These are phyloP conservation scores for Debaryomyces maramus DNA, from an alignment of 805 yeast species.

Conservation along the genomic window DNA sequence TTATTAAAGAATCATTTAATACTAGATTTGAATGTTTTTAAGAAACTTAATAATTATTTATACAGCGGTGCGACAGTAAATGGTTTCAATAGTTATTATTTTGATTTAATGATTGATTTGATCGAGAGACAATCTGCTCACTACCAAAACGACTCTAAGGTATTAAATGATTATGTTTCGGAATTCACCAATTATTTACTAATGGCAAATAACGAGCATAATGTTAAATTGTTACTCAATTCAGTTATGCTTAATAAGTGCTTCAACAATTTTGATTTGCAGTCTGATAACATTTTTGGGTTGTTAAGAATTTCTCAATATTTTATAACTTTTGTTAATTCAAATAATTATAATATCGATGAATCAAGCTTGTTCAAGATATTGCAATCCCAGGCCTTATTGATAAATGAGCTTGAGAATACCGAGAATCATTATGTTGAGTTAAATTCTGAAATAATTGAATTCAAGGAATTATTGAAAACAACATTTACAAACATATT, in stretches of 20 bases:
- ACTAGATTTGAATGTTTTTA: slow-evolving; percentile 27
- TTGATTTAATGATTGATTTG: slow-evolving; percentile 31
- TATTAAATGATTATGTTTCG: slow-evolving; percentile 30
- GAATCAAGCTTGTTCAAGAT: slow-evolving; percentile 17
- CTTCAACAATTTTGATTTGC: slow-evolving; percentile 25
- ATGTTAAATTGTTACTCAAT: slow-evolving; percentile 24
- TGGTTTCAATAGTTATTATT: slow-evolving; percentile 26
- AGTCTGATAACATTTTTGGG: slow-evolving; percentile 34
- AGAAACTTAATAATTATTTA: slow-evolving; percentile 31
- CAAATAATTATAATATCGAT: slow-evolving; percentile 5
- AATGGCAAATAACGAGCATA: slow-evolving; percentile 12
- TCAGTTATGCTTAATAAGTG: slow-evolving; percentile 29
- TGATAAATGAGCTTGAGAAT: slow-evolving; percentile 39
- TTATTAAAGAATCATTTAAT: slow-evolving; percentile 31
- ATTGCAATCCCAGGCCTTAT: slow-evolving; percentile 27
- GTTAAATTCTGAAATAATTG: slow-evolving; percentile 21
- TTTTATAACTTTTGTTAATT: slow-evolving; percentile 16
- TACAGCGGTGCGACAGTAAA: slow-evolving; percentile 23
- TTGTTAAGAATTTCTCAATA: slow-evolving; percentile 23
- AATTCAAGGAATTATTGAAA: slow-evolving; percentile 19
- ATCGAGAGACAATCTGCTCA: slow-evolving; percentile 34
- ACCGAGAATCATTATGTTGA: slow-evolving; percentile 39
- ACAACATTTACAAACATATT: slow-evolving; percentile 15
- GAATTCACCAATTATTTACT: slow-evolving; percentile 27
- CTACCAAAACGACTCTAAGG: slow-evolving; percentile 17